Evolutionary conservation across 2,329 filamentous ascomycete species (phyloP).

Genomic region (Metarhizium humberi): DNA sequence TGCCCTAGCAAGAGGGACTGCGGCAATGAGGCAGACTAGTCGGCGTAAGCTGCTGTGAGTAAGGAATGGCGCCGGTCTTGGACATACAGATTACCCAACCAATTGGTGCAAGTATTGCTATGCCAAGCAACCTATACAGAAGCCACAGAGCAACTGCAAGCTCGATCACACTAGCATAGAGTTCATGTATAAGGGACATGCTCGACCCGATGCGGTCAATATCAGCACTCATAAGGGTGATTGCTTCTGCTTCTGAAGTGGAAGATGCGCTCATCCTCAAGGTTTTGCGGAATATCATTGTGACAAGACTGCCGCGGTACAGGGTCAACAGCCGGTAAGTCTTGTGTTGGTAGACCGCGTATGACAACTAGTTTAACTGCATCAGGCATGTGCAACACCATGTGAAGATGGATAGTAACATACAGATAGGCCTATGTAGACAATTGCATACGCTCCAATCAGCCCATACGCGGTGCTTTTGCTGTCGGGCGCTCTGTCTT

Average conservation of each 20-base stretch:
- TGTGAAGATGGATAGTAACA: neutral
- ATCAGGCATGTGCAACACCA: neutral
- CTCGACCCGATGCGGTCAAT: constrained; percentile 18
- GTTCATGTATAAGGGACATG: constrained; percentile 19
- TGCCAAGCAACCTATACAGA: constrained; percentile 15
- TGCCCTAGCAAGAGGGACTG: constrained; percentile 11
- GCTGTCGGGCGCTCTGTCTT: constrained; percentile 12
- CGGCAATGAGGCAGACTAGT: constrained; percentile 7
- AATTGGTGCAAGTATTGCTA: constrained; percentile 12
- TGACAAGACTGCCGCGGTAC: constrained; percentile 23
- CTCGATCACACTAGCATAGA: constrained; percentile 26
- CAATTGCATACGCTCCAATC: constrained; percentile 26
- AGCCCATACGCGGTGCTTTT: constrained; percentile 25
- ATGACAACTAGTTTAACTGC: neutral
- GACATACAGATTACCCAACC: constrained; percentile 12
- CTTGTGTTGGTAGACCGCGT: constrained; percentile 16
- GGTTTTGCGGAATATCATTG: constrained; percentile 40
- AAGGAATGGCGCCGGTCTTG: neutral
- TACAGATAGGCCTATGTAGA: constrained; percentile 31
- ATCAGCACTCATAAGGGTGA: constrained; percentile 35
- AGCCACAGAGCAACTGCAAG: constrained; percentile 23
- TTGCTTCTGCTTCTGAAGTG: constrained; percentile 22
- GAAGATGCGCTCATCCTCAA: constrained; percentile 14
- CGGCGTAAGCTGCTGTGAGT: neutral
- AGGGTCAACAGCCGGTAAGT: constrained; percentile 24